Conservation (phyloP, 192 early-diverging fungal species). For the Phycomyces blakesleeanus region DNA sequence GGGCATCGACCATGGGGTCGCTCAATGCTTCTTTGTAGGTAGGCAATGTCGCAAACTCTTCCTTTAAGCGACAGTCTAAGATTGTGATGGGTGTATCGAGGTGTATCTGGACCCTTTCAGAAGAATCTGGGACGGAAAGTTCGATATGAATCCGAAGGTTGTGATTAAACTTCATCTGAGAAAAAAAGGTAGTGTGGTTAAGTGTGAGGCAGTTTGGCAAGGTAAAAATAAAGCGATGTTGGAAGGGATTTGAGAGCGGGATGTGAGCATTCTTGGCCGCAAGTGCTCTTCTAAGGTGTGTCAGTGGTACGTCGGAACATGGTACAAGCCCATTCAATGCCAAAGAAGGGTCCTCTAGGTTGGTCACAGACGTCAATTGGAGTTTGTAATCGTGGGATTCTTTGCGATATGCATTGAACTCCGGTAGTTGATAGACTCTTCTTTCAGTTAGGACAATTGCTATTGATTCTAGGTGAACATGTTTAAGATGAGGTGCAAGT, state of each 20-base stretch:
- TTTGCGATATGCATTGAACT: constrained; percentile 17
- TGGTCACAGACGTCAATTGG: constrained; percentile 3
- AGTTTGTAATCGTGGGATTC: constrained; percentile 17
- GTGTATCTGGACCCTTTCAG: constrained; percentile 7
- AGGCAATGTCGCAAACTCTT: constrained; percentile 25
- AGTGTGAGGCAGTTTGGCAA: constrained; percentile 31
- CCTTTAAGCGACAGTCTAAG: constrained; percentile 29
- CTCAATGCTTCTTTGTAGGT: constrained; percentile 23
- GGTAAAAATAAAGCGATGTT: constrained; percentile 21
- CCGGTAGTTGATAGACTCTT: constrained; percentile 26
- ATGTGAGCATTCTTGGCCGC: constrained; percentile 19
- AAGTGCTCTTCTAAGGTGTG: constrained; percentile 13
- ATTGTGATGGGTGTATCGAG: constrained; percentile 27
- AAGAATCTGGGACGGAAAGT: not conserved
- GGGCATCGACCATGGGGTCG: constrained; percentile 3
- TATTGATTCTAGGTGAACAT: constrained; percentile 27
- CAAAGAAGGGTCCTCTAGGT: constrained; percentile 5
- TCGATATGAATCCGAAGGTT: constrained; percentile 28
- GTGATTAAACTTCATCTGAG: constrained; percentile 26
- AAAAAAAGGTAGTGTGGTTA: constrained; percentile 26
- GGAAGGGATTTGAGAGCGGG: constrained; percentile 11
- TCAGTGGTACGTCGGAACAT: not conserved
- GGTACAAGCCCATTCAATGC: not conserved
- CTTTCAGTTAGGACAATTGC: constrained; percentile 20
- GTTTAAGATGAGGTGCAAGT: constrained; percentile 18